Conservation (phyloP, 2,329 filamentous ascomycete genomes). For the Aciculosporium take region DNA sequence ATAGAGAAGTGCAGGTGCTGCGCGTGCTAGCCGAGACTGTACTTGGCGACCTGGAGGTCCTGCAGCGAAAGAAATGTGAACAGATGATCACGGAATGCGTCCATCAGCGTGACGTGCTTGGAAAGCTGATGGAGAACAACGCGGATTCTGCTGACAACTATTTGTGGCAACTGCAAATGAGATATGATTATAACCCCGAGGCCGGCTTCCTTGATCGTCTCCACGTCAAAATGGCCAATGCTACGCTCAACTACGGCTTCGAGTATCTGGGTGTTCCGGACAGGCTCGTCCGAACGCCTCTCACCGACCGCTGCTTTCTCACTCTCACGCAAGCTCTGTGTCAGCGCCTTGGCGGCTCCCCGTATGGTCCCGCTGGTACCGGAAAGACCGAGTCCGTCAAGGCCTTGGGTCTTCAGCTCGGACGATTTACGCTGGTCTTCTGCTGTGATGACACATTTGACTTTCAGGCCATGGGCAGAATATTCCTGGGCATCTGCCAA, state of each 20-base stretch:
- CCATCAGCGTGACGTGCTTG: slow-evolving; percentile 86
- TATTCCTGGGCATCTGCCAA: slow-evolving; percentile 97
- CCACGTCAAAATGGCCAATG: slow-evolving; percentile 92
- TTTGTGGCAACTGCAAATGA: slow-evolving; percentile 92
- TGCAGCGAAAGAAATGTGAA: slow-evolving; percentile 91
- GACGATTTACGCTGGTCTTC: slow-evolving; percentile 95
- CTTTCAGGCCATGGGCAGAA: slow-evolving; percentile 98
- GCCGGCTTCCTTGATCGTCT: slow-evolving; percentile 74
- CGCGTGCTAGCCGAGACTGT: slow-evolving; percentile 79
- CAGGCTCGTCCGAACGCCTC: slow-evolving; percentile 84
- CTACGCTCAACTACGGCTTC: slow-evolving; percentile 87
- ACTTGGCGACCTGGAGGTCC: slow-evolving; percentile 71
- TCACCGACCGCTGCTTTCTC: slow-evolving; percentile 96
- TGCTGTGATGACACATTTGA: slow-evolving; percentile 99
- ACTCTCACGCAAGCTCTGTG: slow-evolving; percentile 92
- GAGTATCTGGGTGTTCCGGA: slow-evolving; percentile 96
- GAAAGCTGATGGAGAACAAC: slow-evolving; percentile 64
- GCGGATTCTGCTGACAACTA: slow-evolving; percentile 69
- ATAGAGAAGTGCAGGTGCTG: slow-evolving; percentile 73
- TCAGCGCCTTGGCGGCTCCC: slow-evolving; percentile 88
- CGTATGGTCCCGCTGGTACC: slow-evolving; percentile 92
- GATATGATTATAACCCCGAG: slow-evolving; percentile 74
- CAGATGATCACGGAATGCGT: slow-evolving; percentile 98
- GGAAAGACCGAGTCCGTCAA: slow-evolving; percentile 99
- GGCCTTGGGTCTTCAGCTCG: slow-evolving; percentile 87